Percentiles rank a stretch among this genome's conserved stretches.
Evolutionary conservation across 176 grass and related monocot genomes (phyloP).

Genomic region (Pontederia paniculata): DNA sequence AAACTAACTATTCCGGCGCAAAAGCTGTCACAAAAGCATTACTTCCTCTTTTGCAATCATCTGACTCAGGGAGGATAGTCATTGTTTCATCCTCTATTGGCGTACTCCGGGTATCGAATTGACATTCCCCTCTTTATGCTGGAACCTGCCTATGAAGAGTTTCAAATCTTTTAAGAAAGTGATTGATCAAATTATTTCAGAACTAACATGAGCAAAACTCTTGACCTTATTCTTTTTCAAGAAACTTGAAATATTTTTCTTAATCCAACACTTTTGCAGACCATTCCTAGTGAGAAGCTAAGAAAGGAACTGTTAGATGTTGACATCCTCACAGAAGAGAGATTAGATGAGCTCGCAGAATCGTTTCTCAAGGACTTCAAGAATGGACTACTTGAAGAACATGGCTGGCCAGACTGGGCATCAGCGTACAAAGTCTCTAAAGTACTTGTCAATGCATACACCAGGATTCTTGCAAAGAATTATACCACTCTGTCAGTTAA

Average conservation of each 20-base stretch:
- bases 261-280: not conserved
- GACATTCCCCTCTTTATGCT: not conserved
- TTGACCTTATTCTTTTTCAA: too few relatives aligned
- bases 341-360: constrained; percentile 23
- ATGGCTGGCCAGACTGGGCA: constrained; percentile 21
- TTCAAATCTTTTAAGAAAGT: not conserved
- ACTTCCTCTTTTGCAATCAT: constrained; percentile 37
- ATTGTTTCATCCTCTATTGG: constrained; percentile 23
- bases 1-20: constrained; percentile 41
- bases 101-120: constrained; percentile 9
- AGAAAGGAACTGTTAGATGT: constrained; percentile 24
- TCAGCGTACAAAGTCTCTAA: constrained; percentile 43
- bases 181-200: not conserved
- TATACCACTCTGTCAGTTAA: constrained; percentile 31
- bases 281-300: constrained; percentile 25
- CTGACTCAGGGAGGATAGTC: constrained; percentile 31
- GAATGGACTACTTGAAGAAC: constrained; percentile 5
- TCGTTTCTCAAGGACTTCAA: constrained; percentile 31
- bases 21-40: constrained; percentile 31
- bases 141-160: not conserved
- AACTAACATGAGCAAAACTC: too few relatives aligned
- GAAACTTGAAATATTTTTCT: not conserved
- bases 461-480: constrained; percentile 34
- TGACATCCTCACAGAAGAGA: constrained; percentile 28
- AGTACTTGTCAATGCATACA: constrained; percentile 31